Evolutionary conservation across 2,329 filamentous ascomycete genomes (phyloP), one percentile per base, ranked within the genome.

Genomic region (Rugonectria rugulosa): DNA sequence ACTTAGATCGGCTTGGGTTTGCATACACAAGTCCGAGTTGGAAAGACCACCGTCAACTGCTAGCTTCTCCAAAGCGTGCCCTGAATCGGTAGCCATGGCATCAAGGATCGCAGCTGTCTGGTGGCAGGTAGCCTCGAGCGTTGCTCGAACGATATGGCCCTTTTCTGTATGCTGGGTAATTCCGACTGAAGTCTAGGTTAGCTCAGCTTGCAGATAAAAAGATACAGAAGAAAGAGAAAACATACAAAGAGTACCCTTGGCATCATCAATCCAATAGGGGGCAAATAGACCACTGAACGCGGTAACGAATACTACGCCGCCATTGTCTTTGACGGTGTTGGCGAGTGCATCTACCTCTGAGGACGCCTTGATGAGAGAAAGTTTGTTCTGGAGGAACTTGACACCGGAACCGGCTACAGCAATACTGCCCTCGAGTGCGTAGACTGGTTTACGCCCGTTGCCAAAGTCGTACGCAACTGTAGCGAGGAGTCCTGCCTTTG

Each of bases 251-350:
- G 92, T 96, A 56, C 92, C 92, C 72, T 92, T 89, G 17, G 92
- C 92, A 75, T 96, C 91, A 70, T 96, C 92, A 59, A 96, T 94
- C 92, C 92, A 97, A 74, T 97, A 96, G 0, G 92, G 92, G 1
- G 92, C 92, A 71, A 96, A 96, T 3, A 97, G 82, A 49, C 92
- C 92, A 72, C 89, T 92, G 72, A 97, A 97, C 2, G 92, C 92
- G 3, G 92, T 96, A 57, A 97, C 92, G 67, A 97, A 88, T 15
- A 93, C 85, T 50, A 92, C 88, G 7, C 92, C 92, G 51, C 92
- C 92, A 58, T 89, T 96, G 72, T 96, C 89, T 3, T 76, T 65
- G 7, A 86, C 82, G 0, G 76, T 79, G 65, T 76, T 74, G 24
- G 82, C 83, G 26, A 86, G 73, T 46, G 76, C 73, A 19, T 77